Percentiles rank a stretch among this genome's conserved stretches.
These are phyloP conservation scores for Aspergillus sp. DNA, from an alignment of 2,329 filamentous ascomycete genomes.

Conservation along the genomic window DNA sequence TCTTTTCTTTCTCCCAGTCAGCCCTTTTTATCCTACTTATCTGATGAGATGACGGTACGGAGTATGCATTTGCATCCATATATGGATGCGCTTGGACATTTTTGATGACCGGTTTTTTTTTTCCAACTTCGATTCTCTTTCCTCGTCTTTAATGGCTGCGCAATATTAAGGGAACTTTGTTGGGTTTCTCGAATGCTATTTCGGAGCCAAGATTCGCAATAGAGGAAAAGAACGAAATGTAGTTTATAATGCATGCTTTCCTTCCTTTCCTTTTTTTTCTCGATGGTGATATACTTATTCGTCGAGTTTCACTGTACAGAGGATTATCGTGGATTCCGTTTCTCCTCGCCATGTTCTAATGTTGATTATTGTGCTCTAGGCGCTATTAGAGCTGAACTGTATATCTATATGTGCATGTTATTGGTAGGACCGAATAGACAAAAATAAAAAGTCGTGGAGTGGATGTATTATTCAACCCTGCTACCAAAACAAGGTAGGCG, in stretches of 20 bases:
- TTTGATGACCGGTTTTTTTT: not conserved
- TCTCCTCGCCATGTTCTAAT: not conserved
- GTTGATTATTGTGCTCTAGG: not conserved
- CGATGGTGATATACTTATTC: conserved; percentile 1
- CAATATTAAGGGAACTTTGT: not conserved
- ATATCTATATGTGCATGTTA: conserved; percentile 6
- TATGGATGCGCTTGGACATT: not conserved
- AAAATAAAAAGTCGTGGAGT: not conserved
- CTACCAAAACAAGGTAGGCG: not conserved
- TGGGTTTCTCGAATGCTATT: not conserved
- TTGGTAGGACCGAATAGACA: conserved; percentile 6
- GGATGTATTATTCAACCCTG: not conserved
- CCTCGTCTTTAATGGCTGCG: not conserved
- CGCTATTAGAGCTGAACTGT: conserved; percentile 1
- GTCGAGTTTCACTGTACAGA: conserved; percentile 5
- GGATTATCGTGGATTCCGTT: not conserved
- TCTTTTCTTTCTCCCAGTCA: conserved; percentile 1
- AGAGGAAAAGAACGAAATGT: not conserved
- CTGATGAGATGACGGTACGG: conserved; percentile 9
- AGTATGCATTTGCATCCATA: conserved; percentile 1
- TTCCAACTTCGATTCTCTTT: not conserved
- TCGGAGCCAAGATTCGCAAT: not conserved
- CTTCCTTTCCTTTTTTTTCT: not conserved
- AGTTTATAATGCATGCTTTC: conserved; percentile 7
- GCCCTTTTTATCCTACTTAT: not conserved